Evolutionary conservation across 768 basidiomycete species (phyloP), one percentile per base, ranked within the genome.

Genomic region (Phaeotremella skinneri): DNA sequence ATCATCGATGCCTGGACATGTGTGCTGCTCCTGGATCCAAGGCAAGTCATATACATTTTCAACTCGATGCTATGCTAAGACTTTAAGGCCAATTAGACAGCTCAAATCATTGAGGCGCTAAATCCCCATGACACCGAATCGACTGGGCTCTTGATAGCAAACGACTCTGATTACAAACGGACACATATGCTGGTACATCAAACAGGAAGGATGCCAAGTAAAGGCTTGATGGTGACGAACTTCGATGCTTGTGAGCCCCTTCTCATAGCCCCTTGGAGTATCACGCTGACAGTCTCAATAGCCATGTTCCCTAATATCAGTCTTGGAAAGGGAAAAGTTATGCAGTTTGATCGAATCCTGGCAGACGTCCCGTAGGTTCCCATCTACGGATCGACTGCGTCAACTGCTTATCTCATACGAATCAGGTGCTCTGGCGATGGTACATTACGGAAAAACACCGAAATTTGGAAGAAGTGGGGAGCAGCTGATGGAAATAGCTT

Each of bases 11-110:
- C 56, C 85, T 98, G 68, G 96, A 99, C 76, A 91, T 94, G 90
- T 99, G 96, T 73, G 96, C 96, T 17, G 94, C 96, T 1, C 96
- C 96, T 0, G 96, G 96, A 4, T 96, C 92, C 23, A 99, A 99
- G 81, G 90, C 89, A 64, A 30, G 72, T 59, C 26, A 17, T 3
- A 25, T 5, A 7, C n/a, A n/a, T 5, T 29, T 23, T 5, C 53
- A 5, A 32, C 45, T 0, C 51, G 21, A 49, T n/a, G 39, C 57
- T 29, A 56, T 48, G 30, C 37, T 11, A 9, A 48, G 31, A 34
- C 37, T 21, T 29, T 37, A 41, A 55, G 50, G 23, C 20, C 30
- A 69, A 16, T 4, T 48, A 90, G 88, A 96, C 94, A 6, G 90
- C 92, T 7, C 96, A 99, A 80, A 82, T 99, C 45, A 85, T 99